Conservation (phyloP, 345 rosid genomes). For the Noccaea caerulescens region DNA sequence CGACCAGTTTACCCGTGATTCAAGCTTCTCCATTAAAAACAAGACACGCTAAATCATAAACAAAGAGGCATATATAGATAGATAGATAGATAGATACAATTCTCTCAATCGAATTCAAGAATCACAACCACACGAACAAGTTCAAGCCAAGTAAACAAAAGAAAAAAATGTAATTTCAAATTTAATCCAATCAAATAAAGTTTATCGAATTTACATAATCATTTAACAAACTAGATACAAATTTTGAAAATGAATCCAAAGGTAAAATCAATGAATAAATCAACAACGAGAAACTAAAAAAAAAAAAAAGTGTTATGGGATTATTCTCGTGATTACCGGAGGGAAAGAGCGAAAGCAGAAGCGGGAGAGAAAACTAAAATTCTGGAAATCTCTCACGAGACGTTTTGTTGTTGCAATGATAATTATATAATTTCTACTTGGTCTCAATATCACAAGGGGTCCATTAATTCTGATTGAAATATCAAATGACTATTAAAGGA, state of each 20-base stretch:
- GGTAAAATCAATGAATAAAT: neutral
- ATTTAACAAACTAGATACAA: neutral
- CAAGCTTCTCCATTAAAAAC: slow-evolving; percentile 31
- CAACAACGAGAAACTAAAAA: neutral
- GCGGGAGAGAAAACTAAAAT: slow-evolving; percentile 16
- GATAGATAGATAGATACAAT: neutral
- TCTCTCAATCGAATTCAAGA: slow-evolving; percentile 18
- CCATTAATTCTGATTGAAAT: neutral
- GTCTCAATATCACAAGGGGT: neutral
- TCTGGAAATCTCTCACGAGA: too few relatives aligned
- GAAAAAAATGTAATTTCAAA: neutral
- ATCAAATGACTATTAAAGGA: slow-evolving; percentile 21
- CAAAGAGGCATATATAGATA: neutral
- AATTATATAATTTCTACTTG: neutral
- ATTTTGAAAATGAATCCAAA: neutral
- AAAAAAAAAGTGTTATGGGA: neutral
- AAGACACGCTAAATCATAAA: neutral
- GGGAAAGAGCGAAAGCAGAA: slow-evolving; percentile 5
- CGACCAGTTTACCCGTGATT: slow-evolving; percentile 38
- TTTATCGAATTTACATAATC: slow-evolving; percentile 20
- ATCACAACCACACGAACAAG: slow-evolving; percentile 16
- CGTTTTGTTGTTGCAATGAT: neutral
- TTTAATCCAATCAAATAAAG: neutral
- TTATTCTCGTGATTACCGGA: slow-evolving; percentile 7
- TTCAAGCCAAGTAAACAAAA: neutral